Evolutionary conservation across 345 rosid genomes (phyloP).

Genomic region (Moricandia arvensis): DNA sequence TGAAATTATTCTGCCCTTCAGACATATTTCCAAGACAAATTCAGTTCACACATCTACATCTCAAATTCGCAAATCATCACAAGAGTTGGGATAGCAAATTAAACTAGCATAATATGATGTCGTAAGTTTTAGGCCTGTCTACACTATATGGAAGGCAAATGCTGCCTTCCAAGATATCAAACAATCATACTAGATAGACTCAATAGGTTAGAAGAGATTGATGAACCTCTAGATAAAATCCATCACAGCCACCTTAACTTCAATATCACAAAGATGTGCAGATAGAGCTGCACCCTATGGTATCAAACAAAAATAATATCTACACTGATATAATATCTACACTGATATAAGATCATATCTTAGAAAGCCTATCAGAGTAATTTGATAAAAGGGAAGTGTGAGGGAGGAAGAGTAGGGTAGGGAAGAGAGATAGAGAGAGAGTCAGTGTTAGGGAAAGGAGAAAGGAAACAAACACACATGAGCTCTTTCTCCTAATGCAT

Average conservation of each 20-base stretch:
- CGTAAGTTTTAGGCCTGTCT: neutral
- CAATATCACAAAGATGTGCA: neutral
- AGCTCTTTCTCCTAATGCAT: conserved; percentile 98
- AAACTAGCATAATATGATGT: neutral
- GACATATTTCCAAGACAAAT: neutral
- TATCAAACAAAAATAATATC: conserved; percentile 10
- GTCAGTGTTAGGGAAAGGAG: conserved; percentile 96
- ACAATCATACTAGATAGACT: neutral
- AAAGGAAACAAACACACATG: conserved; percentile 99
- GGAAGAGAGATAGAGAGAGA: conserved; percentile 65
- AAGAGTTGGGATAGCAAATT: neutral
- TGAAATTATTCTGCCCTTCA: neutral
- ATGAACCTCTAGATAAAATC: neutral
- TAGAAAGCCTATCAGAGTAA: conserved; percentile 23
- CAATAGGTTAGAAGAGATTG: neutral
- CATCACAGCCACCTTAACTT: neutral
- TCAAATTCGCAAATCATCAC: neutral
- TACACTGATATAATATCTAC: conserved; percentile 15
- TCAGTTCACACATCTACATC: neutral
- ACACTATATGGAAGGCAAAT: neutral
- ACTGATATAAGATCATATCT: conserved; percentile 14
- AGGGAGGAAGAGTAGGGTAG: conserved; percentile 67
- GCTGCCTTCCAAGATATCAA: neutral
- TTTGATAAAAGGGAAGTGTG: conserved; percentile 59
- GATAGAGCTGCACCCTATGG: conserved; percentile 11